Evolutionary conservation across 1,284 basidiomycete genomes (phyloP), one percentile per base, ranked within the genome.

Genomic region (Rhodofomes roseus): DNA sequence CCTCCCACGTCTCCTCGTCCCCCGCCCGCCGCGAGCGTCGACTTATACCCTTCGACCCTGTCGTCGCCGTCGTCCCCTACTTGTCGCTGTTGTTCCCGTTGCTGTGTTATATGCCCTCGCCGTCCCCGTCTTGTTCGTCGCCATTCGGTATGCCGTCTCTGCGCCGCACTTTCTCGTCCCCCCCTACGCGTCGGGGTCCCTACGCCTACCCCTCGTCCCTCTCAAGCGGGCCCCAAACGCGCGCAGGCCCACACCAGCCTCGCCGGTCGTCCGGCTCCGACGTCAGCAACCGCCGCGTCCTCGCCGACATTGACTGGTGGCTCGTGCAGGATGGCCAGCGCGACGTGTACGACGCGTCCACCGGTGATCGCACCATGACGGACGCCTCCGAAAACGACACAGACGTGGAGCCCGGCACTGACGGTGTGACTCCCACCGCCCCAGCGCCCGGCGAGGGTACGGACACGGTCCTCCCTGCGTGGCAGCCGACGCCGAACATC

Each of bases 271-370:
- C 85, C 29, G 86, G 82, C 62, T 87, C 88, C 60, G 84, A 88
- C 65, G 82, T 81, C 31, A 73, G 70, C 63, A 77, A 73, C 64
- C 81, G 89, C 69, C 81, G 89, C 65, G 88, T 92, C 63, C 80
- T 92, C 61, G 89, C 88, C 41, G 89, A 92, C 76, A 86, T 92
- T 67, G 89, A 90, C 71, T 92, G 90, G 90, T 92, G 90, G 90
- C 81, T 79, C 66, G 88, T 92, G 63, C 74, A 81, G 63, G 86
- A 85, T 60, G 85, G 87, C 61, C 89, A 92, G 73, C 78, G 78
- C 71, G 60, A 62, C 25, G 40, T 61, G 27, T 54, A 55, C 58
- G 43, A 55, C 63, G 12, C 59, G 55, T 31, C 61, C 61, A 60
- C 56, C n/a, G 64, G 61, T 53, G 64, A 60, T 23, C 57, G 56